These are phyloP conservation scores for Thalassiosira mediterranea DNA, from an alignment of 352 stramenopile genomes.

Conservation along the genomic window DNA sequence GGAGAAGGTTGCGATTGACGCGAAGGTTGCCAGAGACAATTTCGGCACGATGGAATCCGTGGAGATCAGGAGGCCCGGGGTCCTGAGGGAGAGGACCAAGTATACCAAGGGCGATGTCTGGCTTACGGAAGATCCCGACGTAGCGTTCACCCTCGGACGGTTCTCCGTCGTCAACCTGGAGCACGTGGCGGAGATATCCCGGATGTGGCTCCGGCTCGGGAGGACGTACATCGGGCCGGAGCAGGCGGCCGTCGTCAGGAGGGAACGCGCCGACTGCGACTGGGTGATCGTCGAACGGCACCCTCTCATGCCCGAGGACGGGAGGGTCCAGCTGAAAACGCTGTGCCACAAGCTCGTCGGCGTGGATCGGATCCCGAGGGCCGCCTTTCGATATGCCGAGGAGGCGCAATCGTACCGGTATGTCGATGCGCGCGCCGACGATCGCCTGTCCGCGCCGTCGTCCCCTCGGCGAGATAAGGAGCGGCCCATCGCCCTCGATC, in stretches of 20 bases:
- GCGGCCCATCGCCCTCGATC: slow-evolving; percentile 29
- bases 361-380: slow-evolving; percentile 2
- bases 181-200: slow-evolving; percentile 18
- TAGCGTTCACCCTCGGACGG: slow-evolving; percentile 1
- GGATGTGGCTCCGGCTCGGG: slow-evolving; percentile 25
- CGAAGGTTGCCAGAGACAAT: too few relatives aligned
- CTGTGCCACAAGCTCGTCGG: slow-evolving; percentile 9
- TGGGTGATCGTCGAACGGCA: slow-evolving; percentile 40
- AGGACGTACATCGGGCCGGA: slow-evolving; percentile 27
- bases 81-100: not conserved
- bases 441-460: not conserved
- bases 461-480: not conserved
- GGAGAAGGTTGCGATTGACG: slow-evolving; percentile 14
- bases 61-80: slow-evolving; percentile 3
- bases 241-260: slow-evolving; percentile 4
- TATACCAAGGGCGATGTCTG: slow-evolving; percentile 11
- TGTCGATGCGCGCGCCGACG: slow-evolving; percentile 3
- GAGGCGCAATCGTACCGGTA: slow-evolving; percentile 1
- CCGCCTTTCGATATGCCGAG: slow-evolving; percentile 17
- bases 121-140: not conserved
- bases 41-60: slow-evolving; percentile 5
- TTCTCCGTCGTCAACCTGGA: not conserved
- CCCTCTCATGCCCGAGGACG: slow-evolving; percentile 12
- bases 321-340: slow-evolving; percentile 28
- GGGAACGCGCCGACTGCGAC: not conserved